These are phyloP conservation scores for Pseudogymnoascus sp. DNA, from an alignment of 2,329 filamentous ascomycete species.

Conservation along the genomic window DNA sequence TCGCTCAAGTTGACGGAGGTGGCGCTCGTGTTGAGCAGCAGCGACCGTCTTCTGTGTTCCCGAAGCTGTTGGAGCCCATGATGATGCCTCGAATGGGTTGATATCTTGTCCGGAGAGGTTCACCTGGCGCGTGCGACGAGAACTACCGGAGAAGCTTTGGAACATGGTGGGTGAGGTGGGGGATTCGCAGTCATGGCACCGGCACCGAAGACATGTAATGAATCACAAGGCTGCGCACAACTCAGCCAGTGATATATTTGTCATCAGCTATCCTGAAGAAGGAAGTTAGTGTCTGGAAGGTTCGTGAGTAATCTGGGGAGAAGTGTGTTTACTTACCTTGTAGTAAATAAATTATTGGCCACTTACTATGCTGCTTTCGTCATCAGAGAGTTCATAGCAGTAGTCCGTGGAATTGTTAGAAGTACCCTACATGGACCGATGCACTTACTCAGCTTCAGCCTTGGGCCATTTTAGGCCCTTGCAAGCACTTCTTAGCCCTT, in stretches of 20 bases:
- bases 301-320: not conserved
- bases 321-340: not conserved
- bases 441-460: constrained; percentile 8
- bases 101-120: constrained; percentile 80
- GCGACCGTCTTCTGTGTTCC: constrained; percentile 71
- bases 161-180: constrained; percentile 55
- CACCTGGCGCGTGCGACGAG: constrained; percentile 79
- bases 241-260: not conserved
- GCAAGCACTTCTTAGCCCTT: not conserved
- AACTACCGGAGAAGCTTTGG: constrained; percentile 81
- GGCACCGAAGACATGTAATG: not conserved
- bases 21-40: constrained; percentile 78
- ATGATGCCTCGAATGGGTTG: constrained; percentile 68
- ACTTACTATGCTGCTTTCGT: not conserved
- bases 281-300: not conserved
- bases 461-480: not conserved
- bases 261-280: not conserved
- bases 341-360: constrained; percentile 1
- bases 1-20: constrained; percentile 71
- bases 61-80: constrained; percentile 48
- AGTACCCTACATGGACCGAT: not conserved
- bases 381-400: not conserved
- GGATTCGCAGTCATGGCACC: constrained; percentile 14
- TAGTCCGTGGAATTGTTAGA: not conserved
- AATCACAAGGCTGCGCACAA: not conserved